These are phyloP conservation scores for Boechera retrofracta DNA, from an alignment of 345 rosid species.

Conservation along the genomic window DNA sequence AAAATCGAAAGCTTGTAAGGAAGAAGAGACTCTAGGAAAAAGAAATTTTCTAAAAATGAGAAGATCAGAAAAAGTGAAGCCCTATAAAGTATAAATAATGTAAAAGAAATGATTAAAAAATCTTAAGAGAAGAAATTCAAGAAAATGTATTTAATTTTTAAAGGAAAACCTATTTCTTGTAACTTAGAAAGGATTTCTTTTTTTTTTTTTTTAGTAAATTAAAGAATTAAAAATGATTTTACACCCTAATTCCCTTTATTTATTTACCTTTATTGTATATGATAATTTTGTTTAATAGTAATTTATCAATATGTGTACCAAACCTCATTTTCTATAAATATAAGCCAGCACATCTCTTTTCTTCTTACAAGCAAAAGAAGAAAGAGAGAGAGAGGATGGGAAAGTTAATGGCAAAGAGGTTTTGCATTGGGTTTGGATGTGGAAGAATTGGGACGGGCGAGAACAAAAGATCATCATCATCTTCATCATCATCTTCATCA, in stretches of 20 bases:
- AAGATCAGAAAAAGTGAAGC: background rate
- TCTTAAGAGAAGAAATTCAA: background rate
- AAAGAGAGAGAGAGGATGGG: conserved; percentile 48
- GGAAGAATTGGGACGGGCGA: conserved; percentile 40
- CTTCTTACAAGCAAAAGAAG: conserved; percentile 16
- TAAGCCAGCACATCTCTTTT: conserved; percentile 36
- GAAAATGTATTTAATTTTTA: background rate
- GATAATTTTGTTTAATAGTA: background rate
- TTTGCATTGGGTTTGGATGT: conserved; percentile 64
- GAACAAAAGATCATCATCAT: conserved; percentile 43
- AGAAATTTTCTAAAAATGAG: background rate
- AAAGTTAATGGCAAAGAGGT: conserved; percentile 75
- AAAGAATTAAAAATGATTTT: background rate
- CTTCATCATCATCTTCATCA: conserved; percentile 22
- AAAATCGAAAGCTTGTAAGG: too few species aligned
- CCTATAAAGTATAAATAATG: background rate
- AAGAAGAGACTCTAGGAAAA: too few species aligned
- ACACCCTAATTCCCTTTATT: background rate
- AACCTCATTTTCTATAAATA: conserved; percentile 39
- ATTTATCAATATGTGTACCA: conserved; percentile 18
- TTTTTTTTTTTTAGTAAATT: background rate
- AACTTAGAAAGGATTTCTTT: background rate
- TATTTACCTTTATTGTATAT: background rate
- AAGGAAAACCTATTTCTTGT: background rate
- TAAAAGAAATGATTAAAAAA: background rate